Evolutionary conservation across 495 filamentous ascomycete genomes (phyloP).

Genomic region (Neurospora sp.): DNA sequence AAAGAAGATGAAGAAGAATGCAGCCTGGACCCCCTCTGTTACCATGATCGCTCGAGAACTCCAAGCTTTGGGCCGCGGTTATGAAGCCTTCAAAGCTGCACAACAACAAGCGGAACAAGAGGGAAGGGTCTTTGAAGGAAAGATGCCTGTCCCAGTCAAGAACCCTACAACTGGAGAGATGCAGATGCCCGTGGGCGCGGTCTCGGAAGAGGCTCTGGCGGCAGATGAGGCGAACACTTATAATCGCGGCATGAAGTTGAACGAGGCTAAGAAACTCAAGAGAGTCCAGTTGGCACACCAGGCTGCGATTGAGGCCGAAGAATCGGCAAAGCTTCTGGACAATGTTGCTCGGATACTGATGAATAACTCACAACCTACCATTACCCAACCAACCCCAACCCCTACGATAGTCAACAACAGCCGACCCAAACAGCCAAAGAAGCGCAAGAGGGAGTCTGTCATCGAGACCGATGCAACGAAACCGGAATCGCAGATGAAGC

Average conservation of each 20-base stretch:
- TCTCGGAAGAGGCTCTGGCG: conserved; percentile 38
- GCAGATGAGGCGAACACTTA: conserved; percentile 50
- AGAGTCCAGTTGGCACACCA: conserved; percentile 60
- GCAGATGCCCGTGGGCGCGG: conserved; percentile 38
- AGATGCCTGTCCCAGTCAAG: conserved; percentile 32
- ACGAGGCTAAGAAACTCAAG: conserved; percentile 88
- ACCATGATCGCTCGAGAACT: conserved; percentile 94
- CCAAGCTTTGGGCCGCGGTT: conserved; percentile 62
- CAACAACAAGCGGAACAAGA: conserved; percentile 57
- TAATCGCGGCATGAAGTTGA: conserved; percentile 84
- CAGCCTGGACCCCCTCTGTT: conserved; percentile 86
- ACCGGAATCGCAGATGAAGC: conserved; percentile 38
- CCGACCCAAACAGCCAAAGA: conserved; percentile 24
- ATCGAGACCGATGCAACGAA: conserved; percentile 33
- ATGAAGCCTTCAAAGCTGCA: conserved; percentile 60
- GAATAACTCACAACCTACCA: conserved; percentile 17
- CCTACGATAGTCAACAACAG: conserved; percentile 13
- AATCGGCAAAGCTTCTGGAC: conserved; percentile 47
- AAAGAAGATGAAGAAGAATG: conserved; percentile 99
- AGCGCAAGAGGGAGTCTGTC: conserved; percentile 45
- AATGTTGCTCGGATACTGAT: conserved; percentile 42
- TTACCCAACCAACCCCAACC: conserved; percentile 6
- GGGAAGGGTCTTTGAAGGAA: conserved; percentile 50
- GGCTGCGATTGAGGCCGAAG: conserved; percentile 55
- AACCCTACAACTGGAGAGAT: conserved; percentile 36